phyloP scores from a whole-genome alignment of 2,329 filamentous ascomycete species.

The Aureobasidium sp. region DNA sequence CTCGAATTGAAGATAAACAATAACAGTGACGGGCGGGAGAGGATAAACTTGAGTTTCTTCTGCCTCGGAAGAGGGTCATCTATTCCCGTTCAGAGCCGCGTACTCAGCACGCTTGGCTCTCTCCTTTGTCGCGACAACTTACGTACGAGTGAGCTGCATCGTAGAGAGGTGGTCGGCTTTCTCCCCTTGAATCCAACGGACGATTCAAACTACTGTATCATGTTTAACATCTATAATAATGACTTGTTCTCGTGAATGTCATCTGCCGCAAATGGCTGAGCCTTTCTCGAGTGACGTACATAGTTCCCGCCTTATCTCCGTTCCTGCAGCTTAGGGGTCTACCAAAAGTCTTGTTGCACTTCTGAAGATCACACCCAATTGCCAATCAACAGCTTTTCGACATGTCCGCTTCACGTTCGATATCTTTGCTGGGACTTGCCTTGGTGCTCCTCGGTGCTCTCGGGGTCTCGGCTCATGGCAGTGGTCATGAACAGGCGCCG shows the following conservation, averaged over 20 bases:
- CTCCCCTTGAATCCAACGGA: not conserved
- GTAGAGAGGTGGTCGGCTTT: not conserved
- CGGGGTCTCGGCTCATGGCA: conserved; percentile 27
- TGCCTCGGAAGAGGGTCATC: not conserved
- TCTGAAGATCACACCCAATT: not conserved
- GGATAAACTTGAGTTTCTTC: not conserved
- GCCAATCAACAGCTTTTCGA: not conserved
- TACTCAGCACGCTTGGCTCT: not conserved
- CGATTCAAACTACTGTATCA: not conserved
- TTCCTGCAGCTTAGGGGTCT: not conserved
- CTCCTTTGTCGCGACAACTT: not conserved
- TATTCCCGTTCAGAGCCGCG: not conserved
- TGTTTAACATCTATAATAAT: not conserved
- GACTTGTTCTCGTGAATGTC: not conserved
- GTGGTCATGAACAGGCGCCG: conserved; percentile 35
- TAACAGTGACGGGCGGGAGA: not conserved
- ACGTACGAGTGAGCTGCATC: not conserved
- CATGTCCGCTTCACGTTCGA: not conserved
- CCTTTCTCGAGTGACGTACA: not conserved
- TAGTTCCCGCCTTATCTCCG: not conserved
- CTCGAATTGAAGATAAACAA: not conserved
- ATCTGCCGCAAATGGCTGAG: not conserved
- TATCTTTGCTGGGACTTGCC: not conserved
- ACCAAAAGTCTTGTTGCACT: not conserved
- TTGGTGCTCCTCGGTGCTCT: not conserved